Base-by-base conservation (phyloP, 2,329 filamentous ascomycete species). In the Colletotrichum abscissum region DNA sequence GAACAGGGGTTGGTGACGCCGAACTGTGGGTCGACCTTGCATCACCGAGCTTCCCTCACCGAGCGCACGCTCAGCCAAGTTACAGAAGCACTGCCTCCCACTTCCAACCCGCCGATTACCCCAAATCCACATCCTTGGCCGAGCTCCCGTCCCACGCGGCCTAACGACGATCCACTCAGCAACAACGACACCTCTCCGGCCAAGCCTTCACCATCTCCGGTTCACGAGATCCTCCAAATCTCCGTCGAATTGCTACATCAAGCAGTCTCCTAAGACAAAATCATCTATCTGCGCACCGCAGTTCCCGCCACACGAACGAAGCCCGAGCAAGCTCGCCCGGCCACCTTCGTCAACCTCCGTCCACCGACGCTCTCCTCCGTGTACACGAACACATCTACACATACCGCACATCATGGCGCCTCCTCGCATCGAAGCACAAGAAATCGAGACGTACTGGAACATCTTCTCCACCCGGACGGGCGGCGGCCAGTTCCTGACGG, bases 361-460 rank as follows among this genome's bases (percentile, higher is more conserved):
- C 38, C 38, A 19, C 49, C 59, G 63, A 74, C 54, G 54, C 28
- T 69, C 49, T 35, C 38, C 42, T 33, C 67, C 22, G 14, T 30
- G 63, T 55, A 28, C 55, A 22, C 12, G 26, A 63, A 42, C 30
- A 54, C 8, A 49, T 8, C 42, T 11, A 12, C 80, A 82, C 26
- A 28, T 63, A 56, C 42, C 42, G 38, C 22, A n/a, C 80, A 82
- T 71, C 77, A 90, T 90, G 88, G 85, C 89, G 77, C 89, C 89
- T 79, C 89, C 89, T 79, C 88, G 89, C 80, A 91, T 91, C 80
- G 89, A 91, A 81, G 83, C 89, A 67, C 85, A 88, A 78, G 89
- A 91, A 81, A 89, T 91, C 77, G 89, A 91, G 78, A 91, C 89
- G 64, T 91, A 91, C 81, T 91, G 89, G 89, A 91, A 91, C 80